phyloP scores from a whole-genome alignment of 129 eudicot species.

The Artemisia annua region DNA sequence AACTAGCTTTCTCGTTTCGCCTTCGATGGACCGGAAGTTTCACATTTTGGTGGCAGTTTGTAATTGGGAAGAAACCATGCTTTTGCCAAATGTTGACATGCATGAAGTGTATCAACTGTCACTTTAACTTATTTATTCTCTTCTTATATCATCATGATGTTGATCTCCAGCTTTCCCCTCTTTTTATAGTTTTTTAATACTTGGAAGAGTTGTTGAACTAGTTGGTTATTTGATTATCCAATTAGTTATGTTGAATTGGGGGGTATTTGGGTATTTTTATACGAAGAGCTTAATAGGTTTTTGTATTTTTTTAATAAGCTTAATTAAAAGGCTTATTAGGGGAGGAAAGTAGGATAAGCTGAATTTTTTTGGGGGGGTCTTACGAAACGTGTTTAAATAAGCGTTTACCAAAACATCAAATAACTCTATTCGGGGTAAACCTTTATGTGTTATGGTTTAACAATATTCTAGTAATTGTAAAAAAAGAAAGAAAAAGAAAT shows the following conservation, averaged over 20 bases:
- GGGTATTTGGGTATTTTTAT: background rate
- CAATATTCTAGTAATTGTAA: too few relatives aligned
- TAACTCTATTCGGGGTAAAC: too few relatives aligned
- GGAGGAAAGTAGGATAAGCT: too few relatives aligned
- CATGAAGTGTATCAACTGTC: slow-evolving; percentile 32
- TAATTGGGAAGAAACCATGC: slow-evolving; percentile 19
- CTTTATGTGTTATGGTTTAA: too few relatives aligned
- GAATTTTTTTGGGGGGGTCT: too few relatives aligned
- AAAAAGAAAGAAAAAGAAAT: too few relatives aligned
- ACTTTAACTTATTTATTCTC: slow-evolving; percentile 3
- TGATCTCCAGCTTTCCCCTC: background rate
- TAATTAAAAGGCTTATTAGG: background rate
- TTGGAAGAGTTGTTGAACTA: background rate
- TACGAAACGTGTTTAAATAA: too few relatives aligned
- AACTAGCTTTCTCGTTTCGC: slow-evolving; percentile 10
- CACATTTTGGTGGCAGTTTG: slow-evolving; percentile 25
- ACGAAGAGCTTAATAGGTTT: background rate
- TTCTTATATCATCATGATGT: slow-evolving; percentile 18
- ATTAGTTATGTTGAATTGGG: background rate
- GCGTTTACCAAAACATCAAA: too few relatives aligned
- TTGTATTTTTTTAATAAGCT: background rate
- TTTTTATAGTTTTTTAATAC: background rate
- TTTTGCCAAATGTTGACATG: slow-evolving; percentile 27
- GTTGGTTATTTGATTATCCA: background rate
- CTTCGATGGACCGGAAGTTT: slow-evolving; percentile 19